These are phyloP conservation scores for Diaporthe velutina DNA, from an alignment of 2,329 filamentous ascomycete genomes.

Conservation along the genomic window DNA sequence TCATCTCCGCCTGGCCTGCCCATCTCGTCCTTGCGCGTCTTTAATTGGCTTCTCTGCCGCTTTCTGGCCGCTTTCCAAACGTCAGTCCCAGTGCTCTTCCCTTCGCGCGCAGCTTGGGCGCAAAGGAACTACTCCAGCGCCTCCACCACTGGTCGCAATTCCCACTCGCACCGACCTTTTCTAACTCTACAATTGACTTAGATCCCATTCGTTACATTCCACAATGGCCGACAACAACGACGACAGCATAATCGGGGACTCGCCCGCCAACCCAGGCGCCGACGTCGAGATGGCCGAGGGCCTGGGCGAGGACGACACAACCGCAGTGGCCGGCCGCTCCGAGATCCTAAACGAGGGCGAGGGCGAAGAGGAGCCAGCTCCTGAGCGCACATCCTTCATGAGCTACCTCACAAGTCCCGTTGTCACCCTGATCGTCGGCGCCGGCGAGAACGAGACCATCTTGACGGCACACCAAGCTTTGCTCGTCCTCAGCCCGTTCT, in stretches of 20 bases:
- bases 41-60: not conserved
- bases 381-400: conserved; percentile 60
- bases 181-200: not conserved
- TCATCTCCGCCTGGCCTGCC: not conserved
- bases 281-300: conserved; percentile 50
- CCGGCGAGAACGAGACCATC: conserved; percentile 69
- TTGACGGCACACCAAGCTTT: conserved; percentile 86
- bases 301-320: conserved; percentile 42
- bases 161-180: not conserved
- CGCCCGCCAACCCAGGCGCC: conserved; percentile 48
- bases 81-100: not conserved
- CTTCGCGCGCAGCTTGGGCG: not conserved
- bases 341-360: conserved; percentile 56
- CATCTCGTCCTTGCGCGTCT: not conserved
- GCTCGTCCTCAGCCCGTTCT: conserved; percentile 80
- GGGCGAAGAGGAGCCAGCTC: conserved; percentile 46
- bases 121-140: not conserved
- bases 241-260: conserved; percentile 51
- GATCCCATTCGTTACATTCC: conserved; percentile 38
- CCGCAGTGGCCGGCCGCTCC: conserved; percentile 33
- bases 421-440: conserved; percentile 75
- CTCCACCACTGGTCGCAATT: not conserved
- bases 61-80: not conserved
- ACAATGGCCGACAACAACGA: conserved; percentile 47
- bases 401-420: conserved; percentile 78